phyloP scores from a whole-genome alignment of 768 basidiomycete genomes.

The Serendipita sp. region DNA sequence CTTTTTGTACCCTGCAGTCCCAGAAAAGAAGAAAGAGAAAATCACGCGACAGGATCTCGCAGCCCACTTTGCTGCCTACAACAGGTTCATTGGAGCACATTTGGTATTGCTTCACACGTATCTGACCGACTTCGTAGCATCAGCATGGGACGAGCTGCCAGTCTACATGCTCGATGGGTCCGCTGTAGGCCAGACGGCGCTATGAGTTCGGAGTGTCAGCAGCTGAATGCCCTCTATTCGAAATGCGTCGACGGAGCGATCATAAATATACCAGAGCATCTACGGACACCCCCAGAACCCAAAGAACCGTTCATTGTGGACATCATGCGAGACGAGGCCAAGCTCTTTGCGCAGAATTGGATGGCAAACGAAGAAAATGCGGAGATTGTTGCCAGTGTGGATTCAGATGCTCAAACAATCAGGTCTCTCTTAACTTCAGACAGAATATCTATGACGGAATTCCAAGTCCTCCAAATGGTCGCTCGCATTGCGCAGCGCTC shows the following conservation, averaged over 20 bases:
- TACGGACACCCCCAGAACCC: conserved; percentile 34
- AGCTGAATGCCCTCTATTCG: conserved; percentile 55
- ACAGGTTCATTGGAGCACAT: conserved; percentile 26
- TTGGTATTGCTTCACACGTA: conserved; percentile 2
- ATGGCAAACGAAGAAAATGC: background rate
- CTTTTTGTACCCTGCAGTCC: conserved; percentile 52
- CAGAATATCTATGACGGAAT: conserved; percentile 36
- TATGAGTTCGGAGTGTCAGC: conserved; percentile 48
- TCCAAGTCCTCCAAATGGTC: conserved; percentile 39
- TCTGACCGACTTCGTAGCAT: conserved; percentile 28
- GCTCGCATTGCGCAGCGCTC: conserved; percentile 30
- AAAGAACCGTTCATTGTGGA: conserved; percentile 37
- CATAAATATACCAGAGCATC: conserved; percentile 41
- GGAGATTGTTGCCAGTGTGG: background rate
- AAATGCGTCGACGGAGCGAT: conserved; percentile 52
- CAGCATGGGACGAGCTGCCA: conserved; percentile 39
- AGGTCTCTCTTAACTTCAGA: background rate
- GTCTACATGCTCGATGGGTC: conserved; percentile 47
- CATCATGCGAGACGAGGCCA: conserved; percentile 31
- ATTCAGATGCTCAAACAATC: background rate
- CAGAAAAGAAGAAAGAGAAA: conserved; percentile 31
- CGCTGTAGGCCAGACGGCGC: conserved; percentile 39
- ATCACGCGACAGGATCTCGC: conserved; percentile 45
- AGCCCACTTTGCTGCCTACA: conserved; percentile 49
- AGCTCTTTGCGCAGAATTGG: conserved; percentile 32